These are phyloP conservation scores for Penicillium cinerascens DNA, from an alignment of 495 filamentous ascomycete genomes.

Conservation along the genomic window DNA sequence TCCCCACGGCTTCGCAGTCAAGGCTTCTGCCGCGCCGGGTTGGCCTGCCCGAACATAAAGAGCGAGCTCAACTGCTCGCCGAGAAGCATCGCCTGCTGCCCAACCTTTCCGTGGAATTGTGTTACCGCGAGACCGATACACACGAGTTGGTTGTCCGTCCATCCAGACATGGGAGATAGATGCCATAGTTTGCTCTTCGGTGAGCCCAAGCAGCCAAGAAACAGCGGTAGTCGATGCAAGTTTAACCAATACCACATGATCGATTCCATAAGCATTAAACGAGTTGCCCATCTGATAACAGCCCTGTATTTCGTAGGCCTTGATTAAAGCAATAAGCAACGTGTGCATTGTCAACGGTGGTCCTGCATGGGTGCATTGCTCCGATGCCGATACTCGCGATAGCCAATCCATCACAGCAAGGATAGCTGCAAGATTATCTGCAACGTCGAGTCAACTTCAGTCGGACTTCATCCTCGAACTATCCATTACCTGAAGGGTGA, in stretches of 20 bases:
- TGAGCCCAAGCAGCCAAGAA: conserved; percentile 34
- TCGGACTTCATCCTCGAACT: background rate
- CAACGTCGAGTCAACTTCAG: background rate
- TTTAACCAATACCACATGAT: conserved; percentile 47
- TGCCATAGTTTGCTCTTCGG: conserved; percentile 27
- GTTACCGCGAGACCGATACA: conserved; percentile 33
- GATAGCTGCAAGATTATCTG: conserved; percentile 45
- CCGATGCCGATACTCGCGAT: conserved; percentile 16
- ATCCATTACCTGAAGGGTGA: conserved; percentile 38
- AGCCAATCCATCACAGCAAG: conserved; percentile 38
- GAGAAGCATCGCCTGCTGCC: conserved; percentile 45
- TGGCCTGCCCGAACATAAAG: conserved; percentile 31
- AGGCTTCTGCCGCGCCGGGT: conserved; percentile 29
- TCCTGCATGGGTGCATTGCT: conserved; percentile 4
- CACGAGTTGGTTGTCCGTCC: conserved; percentile 36
- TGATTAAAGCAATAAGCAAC: conserved; percentile 36
- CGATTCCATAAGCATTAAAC: conserved; percentile 40
- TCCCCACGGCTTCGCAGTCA: conserved; percentile 36
- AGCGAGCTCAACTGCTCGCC: conserved; percentile 43
- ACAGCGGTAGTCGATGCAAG: conserved; percentile 39
- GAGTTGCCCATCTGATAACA: conserved; percentile 35
- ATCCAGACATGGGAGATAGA: conserved; percentile 39
- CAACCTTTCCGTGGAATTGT: conserved; percentile 44
- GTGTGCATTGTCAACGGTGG: conserved; percentile 30
- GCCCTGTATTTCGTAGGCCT: conserved; percentile 51